Base-by-base conservation (phyloP, 257 asterid genomes). In the Coffea canephora region DNA sequence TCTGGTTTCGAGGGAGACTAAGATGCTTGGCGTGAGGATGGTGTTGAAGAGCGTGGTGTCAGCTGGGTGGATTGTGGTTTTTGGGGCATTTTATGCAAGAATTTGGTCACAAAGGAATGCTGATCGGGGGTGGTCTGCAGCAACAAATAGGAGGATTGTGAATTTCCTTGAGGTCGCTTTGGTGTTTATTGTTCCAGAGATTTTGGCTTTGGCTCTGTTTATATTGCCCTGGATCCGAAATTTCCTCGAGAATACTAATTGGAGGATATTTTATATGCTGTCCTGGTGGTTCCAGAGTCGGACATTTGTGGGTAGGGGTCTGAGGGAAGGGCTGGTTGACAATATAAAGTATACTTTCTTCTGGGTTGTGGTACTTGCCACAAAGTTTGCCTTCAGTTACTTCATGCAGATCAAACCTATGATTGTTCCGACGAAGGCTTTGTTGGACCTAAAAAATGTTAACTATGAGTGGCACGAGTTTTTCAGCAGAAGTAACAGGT, bases 221-320 rank as follows among this genome's bases (percentile, higher is more conserved):
- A 25, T 93, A 73, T 61, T 96, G 77, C 99, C 99, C 1, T 96
- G 98, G 99, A 76, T 96, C 75, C 88, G 97, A 77, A 96, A 93
- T 83, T 93, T 91, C 80, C 81, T 96, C 76, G 99, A 96, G 92
- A 96, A 92, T 77, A 88, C 95, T 6, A 94, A 96, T 74, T 96
- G 97, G 99, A 96, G 87, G 90, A 84, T 96, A 78, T 88, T 96
- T 79, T 88, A 96, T 85, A 16, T 90, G 93, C 83, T 96, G 79
- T 85, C 97, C 9, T 96, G 99, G 99, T 96, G 99, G 99, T 96
- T 96, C 85, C 99, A 96, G 80, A 85, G 97, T 89, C 90, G 94
- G 83, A 90, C 88, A 55, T 96, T 92, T 80, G 98, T 96, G 84
- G 99, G 98, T 68, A 92, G 99, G 49, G 99, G 97, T 77, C 91